Evolutionary conservation across 345 rosid species (phyloP).

Genomic region (Barbarea vulgaris): DNA sequence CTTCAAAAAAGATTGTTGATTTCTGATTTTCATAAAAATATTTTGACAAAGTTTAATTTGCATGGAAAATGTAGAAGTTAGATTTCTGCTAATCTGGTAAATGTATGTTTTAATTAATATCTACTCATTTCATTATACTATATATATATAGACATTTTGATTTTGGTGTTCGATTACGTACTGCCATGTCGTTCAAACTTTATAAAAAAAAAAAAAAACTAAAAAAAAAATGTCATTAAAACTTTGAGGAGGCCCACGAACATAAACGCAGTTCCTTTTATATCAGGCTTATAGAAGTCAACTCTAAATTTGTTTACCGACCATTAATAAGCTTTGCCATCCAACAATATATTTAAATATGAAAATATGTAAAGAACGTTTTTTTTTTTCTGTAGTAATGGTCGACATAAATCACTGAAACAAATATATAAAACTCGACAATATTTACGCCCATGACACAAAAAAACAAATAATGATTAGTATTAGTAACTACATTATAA

Average conservation of each 20-base stretch:
- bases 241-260: conserved; percentile 5
- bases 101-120: not conserved
- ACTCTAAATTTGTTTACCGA: conserved; percentile 24
- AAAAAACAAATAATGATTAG: not conserved
- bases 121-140: not conserved
- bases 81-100: not conserved
- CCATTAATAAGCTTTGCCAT: conserved; percentile 7
- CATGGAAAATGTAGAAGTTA: not conserved
- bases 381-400: not conserved
- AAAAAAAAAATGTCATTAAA: not conserved
- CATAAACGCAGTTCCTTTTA: conserved; percentile 3
- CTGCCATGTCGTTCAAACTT: conserved; percentile 12
- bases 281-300: conserved; percentile 28
- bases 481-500: not conserved
- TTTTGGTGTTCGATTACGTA: not conserved
- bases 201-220: too few species aligned
- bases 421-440: not conserved
- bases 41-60: not conserved
- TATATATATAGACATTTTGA: not conserved
- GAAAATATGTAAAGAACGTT: not conserved
- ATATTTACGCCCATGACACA: conserved; percentile 8
- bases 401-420: conserved; percentile 9
- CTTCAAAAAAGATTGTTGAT: not conserved
- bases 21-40: not conserved
- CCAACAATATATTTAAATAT: not conserved